A percentile compares a stretch with the other conserved stretches of the same genome.
Evolutionary conservation across 2,329 filamentous ascomycete species (phyloP).

Genomic region (Westerdykella sp.): DNA sequence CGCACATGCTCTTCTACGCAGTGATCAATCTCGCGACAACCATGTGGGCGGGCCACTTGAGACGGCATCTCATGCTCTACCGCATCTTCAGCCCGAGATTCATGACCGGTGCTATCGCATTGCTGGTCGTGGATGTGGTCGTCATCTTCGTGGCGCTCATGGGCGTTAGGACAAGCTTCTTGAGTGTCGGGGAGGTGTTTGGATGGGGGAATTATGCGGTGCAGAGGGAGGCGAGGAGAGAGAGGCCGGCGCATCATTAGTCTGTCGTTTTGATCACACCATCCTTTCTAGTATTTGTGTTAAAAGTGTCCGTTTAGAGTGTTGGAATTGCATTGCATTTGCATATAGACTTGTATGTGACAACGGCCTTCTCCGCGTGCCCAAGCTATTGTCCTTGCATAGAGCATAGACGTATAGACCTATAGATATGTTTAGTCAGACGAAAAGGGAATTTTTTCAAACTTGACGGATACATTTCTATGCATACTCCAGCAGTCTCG

Average conservation of each 20-base stretch:
- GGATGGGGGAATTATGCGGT: slow-evolving; percentile 42
- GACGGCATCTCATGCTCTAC: slow-evolving; percentile 93
- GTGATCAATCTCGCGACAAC: slow-evolving; percentile 80
- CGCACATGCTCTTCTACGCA: slow-evolving; percentile 75
- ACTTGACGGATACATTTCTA: no score
- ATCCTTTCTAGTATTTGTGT: not conserved
- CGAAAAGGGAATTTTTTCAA: no score
- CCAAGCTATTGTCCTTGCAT: not conserved
- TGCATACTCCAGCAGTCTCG: no score
- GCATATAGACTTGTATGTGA: not conserved
- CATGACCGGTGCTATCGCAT: slow-evolving; percentile 67
- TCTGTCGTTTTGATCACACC: not conserved
- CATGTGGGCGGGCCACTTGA: slow-evolving; percentile 79
- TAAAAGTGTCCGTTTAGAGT: not conserved
- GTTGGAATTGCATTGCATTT: not conserved
- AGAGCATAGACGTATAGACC: not conserved
- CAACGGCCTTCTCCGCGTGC: not conserved
- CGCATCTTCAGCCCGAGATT: slow-evolving; percentile 88
- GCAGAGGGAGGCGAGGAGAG: not conserved
- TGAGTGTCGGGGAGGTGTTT: slow-evolving; percentile 82
- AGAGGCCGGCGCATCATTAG: not conserved
- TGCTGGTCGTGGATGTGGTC: slow-evolving; percentile 73
- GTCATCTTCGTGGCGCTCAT: slow-evolving; percentile 63
- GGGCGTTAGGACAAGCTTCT: slow-evolving; percentile 67
- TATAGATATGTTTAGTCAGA: not conserved